Evolutionary conservation across 495 filamentous ascomycete species (phyloP).

Genomic region (Aspergillus incahuasiensis): DNA sequence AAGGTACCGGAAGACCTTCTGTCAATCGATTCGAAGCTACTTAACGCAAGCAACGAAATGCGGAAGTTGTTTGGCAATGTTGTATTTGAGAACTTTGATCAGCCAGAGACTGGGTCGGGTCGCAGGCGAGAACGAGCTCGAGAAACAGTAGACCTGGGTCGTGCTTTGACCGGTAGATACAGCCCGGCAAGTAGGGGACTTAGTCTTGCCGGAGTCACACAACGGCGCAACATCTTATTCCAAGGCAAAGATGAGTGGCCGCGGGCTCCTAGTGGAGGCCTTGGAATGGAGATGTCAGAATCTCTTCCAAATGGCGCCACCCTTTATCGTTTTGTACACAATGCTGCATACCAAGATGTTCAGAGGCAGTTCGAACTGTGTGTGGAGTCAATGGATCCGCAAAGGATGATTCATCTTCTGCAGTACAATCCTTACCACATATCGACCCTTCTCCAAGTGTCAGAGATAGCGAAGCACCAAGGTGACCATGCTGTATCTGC

Average conservation of each 20-base stretch:
- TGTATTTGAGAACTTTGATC: slow-evolving; percentile 60
- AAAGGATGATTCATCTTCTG: slow-evolving; percentile 60
- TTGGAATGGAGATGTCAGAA: slow-evolving; percentile 74
- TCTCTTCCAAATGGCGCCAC: slow-evolving; percentile 45
- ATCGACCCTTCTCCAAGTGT: slow-evolving; percentile 87
- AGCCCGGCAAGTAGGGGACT: slow-evolving; percentile 52
- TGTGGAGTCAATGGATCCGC: slow-evolving; percentile 78
- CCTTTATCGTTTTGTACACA: slow-evolving; percentile 70
- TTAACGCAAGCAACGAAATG: slow-evolving; percentile 93
- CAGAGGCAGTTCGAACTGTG: slow-evolving; percentile 72
- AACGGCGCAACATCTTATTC: slow-evolving; percentile 77
- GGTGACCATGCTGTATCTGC: slow-evolving; percentile 77
- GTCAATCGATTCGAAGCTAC: slow-evolving; percentile 67
- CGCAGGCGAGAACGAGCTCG: slow-evolving; percentile 50
- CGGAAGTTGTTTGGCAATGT: slow-evolving; percentile 82
- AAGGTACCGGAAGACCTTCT: slow-evolving; percentile 54
- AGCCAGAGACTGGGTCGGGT: slow-evolving; percentile 47
- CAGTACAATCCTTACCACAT: slow-evolving; percentile 84
- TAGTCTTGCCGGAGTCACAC: slow-evolving; percentile 62
- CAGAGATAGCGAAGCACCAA: slow-evolving; percentile 85
- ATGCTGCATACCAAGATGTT: slow-evolving; percentile 65
- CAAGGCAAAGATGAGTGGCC: slow-evolving; percentile 93
- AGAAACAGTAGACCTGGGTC: slow-evolving; percentile 63
- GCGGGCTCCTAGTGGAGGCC: slow-evolving; percentile 67
- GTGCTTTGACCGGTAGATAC: slow-evolving; percentile 59